These are phyloP conservation scores for Choiromyces venosus DNA, from an alignment of 495 filamentous ascomycete species.

Conservation along the genomic window DNA sequence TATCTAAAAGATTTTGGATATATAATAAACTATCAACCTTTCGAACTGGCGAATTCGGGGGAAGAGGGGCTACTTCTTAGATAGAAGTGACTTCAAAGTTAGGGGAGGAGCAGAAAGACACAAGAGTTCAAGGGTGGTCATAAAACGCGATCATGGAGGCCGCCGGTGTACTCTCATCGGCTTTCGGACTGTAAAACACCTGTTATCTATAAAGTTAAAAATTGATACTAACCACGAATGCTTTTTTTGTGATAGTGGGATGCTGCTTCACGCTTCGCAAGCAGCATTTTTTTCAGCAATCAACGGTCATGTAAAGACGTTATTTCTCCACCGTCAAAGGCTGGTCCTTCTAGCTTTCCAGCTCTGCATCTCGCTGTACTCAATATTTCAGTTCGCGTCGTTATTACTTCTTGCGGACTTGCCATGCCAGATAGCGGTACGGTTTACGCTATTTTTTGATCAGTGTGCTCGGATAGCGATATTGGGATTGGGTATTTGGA, in stretches of 20 bases:
- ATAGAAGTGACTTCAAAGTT: background rate
- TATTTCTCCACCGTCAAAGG: slow-evolving; percentile 34
- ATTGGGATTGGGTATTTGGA: slow-evolving; percentile 26
- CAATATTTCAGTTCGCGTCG: slow-evolving; percentile 32
- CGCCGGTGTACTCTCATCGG: slow-evolving; percentile 30
- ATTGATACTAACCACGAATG: slow-evolving; percentile 6
- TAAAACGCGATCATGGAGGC: slow-evolving; percentile 22
- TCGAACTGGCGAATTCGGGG: slow-evolving; percentile 13
- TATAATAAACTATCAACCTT: slow-evolving; percentile 14
- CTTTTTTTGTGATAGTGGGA: slow-evolving; percentile 10
- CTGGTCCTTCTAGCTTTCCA: slow-evolving; percentile 38
- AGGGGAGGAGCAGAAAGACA: background rate
- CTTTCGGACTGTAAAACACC: slow-evolving; percentile 32
- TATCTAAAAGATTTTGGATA: background rate
- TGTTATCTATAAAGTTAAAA: background rate
- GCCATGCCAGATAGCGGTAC: slow-evolving; percentile 21
- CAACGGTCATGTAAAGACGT: slow-evolving; percentile 29
- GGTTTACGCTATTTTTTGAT: slow-evolving; percentile 34
- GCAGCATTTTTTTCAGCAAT: slow-evolving; percentile 30
- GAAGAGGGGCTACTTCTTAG: background rate
- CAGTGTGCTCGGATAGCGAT: slow-evolving; percentile 28
- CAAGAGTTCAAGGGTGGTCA: background rate
- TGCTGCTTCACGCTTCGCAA: slow-evolving; percentile 33
- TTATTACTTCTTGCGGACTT: slow-evolving; percentile 21
- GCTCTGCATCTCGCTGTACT: slow-evolving; percentile 24